phyloP scores from a whole-genome alignment of 148 eudicot species.

The Mesembryanthemum crystallinum region DNA sequence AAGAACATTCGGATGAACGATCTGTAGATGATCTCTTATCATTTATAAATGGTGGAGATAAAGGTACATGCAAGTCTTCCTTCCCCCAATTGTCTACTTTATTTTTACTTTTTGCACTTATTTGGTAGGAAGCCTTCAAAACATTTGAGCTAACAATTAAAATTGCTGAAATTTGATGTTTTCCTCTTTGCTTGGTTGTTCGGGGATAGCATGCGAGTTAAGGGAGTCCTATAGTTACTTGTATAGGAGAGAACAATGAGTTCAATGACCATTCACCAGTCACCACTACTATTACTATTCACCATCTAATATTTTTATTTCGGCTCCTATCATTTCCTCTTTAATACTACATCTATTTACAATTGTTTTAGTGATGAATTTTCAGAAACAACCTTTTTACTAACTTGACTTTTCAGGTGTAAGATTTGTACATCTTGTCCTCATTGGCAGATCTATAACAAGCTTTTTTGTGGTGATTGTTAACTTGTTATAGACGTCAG shows the following conservation, averaged over 20 bases:
- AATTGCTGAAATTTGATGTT: no score
- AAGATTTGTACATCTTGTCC: neutral
- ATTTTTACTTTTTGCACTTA: neutral
- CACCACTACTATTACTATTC: neutral
- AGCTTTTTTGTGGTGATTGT: no score
- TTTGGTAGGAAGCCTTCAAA: neutral
- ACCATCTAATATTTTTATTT: neutral
- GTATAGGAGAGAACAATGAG: no score
- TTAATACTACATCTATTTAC: no score
- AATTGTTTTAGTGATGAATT: no score
- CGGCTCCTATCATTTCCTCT: neutral
- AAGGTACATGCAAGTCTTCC: constrained; percentile 34
- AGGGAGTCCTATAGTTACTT: no score
- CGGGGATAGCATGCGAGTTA: no score
- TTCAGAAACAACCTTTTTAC: neutral
- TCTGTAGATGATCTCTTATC: constrained; percentile 83
- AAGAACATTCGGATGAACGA: constrained; percentile 66
- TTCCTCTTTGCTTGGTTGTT: no score
- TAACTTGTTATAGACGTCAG: no score
- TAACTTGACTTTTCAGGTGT: neutral
- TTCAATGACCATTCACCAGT: no score
- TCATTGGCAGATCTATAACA: neutral
- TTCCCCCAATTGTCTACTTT: neutral
- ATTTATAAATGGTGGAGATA: constrained; percentile 69
- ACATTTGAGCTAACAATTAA: neutral